Evolutionary conservation across 371 early-diverging fungal species (phyloP).

Genomic region (Basidiobolus meristosporus): DNA sequence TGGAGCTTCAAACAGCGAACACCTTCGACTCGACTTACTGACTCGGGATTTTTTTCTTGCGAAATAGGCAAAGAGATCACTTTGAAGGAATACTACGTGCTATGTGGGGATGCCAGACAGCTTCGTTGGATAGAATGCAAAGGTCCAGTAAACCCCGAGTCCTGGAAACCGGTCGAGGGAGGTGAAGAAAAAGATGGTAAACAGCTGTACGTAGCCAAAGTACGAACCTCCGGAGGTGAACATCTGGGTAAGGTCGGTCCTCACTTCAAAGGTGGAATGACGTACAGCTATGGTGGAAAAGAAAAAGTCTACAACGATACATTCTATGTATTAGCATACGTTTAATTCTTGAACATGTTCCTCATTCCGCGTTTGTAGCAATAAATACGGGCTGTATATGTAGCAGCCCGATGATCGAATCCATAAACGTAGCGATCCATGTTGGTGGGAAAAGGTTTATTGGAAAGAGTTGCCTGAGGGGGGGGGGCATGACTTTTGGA

Average conservation of each 20-base stretch:
- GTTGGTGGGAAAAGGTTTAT: no score
- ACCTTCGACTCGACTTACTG: no score
- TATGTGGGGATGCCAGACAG: constrained; percentile 20
- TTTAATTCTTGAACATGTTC: not conserved
- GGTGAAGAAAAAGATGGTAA: constrained; percentile 21
- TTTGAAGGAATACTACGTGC: constrained; percentile 19
- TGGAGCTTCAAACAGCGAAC: no score
- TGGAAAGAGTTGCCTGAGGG: no score
- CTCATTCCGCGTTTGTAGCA: no score
- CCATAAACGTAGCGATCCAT: no score
- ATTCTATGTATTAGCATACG: constrained; percentile 2
- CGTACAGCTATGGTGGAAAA: constrained; percentile 7
- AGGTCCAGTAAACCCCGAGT: constrained; percentile 8
- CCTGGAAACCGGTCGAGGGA: constrained; percentile 12
- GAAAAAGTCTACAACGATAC: constrained; percentile 4
- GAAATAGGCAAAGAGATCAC: constrained; percentile 9
- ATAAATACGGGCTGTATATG: no score
- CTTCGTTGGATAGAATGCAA: constrained; percentile 16
- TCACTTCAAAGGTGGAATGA: constrained; percentile 15
- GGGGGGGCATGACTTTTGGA: no score
- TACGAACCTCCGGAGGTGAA: constrained; percentile 9
- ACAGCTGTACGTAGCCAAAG: constrained; percentile 19
- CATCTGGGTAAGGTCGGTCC: constrained; percentile 18
- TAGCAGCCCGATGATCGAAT: no score
- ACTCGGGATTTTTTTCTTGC: no score